Evolutionary conservation across 306 rosid genomes (phyloP).

Genomic region (Cajanus cajan): DNA sequence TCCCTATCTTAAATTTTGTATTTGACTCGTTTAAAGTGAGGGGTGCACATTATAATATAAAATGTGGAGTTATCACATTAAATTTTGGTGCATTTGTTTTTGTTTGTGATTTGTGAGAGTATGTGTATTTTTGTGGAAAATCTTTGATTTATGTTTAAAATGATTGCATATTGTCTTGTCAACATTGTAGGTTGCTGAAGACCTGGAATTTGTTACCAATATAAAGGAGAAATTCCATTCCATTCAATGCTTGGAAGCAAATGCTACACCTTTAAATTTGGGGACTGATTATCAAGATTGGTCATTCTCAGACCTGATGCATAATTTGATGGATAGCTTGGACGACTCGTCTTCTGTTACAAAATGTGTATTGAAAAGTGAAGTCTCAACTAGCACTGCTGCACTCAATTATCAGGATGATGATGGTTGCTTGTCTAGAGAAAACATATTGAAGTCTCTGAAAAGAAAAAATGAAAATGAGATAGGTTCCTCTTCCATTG

Average conservation of each 20-base stretch:
- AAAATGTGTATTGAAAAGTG: slow-evolving; percentile 34
- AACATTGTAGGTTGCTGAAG: slow-evolving; percentile 76
- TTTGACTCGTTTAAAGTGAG: not conserved
- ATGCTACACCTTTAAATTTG: slow-evolving; percentile 23
- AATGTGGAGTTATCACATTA: not conserved
- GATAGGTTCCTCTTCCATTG: slow-evolving; percentile 23
- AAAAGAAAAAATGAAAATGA: slow-evolving; percentile 32
- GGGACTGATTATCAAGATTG: slow-evolving; percentile 34
- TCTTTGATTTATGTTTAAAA: not conserved
- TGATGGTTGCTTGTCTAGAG: slow-evolving; percentile 21
- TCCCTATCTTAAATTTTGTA: not conserved
- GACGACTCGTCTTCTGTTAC: slow-evolving; percentile 40
- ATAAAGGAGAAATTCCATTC: slow-evolving; percentile 57
- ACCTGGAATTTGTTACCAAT: slow-evolving; percentile 47
- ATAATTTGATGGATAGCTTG: slow-evolving; percentile 40
- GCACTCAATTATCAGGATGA: slow-evolving; percentile 35
- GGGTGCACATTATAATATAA: not conserved
- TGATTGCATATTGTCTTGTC: slow-evolving; percentile 35
- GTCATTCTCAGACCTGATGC: slow-evolving; percentile 36
- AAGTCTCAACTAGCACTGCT: slow-evolving; percentile 30
- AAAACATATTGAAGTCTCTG: slow-evolving; percentile 20
- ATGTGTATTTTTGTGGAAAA: not conserved
- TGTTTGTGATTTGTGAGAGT: not conserved
- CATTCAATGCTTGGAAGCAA: slow-evolving; percentile 34
- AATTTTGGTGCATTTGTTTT: not conserved